phyloP scores from a whole-genome alignment of 768 basidiomycete species.

The Tubosaeta sp. region DNA sequence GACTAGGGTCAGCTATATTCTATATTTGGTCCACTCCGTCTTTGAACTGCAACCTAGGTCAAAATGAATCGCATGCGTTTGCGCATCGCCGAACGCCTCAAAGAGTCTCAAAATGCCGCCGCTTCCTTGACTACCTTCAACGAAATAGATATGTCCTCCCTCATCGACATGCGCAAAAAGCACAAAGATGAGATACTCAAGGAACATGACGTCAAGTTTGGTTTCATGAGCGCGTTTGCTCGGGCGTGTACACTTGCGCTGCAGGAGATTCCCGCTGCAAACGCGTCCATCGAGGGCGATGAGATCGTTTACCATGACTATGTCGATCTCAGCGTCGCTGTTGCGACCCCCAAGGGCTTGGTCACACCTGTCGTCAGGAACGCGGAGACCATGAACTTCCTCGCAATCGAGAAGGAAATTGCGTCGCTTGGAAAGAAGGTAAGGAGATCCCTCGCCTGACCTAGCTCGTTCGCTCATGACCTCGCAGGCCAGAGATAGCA shows the following conservation, averaged over 20 bases:
- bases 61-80: slow-evolving; percentile 99
- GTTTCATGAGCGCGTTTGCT: slow-evolving; percentile 97
- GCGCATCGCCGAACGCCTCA: slow-evolving; percentile 95
- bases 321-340: slow-evolving; percentile 92
- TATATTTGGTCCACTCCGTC: neutral
- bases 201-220: slow-evolving; percentile 91
- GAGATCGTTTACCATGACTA: slow-evolving; percentile 91
- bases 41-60: slow-evolving; percentile 45
- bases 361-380: slow-evolving; percentile 96
- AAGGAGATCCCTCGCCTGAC: slow-evolving; percentile 6
- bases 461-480: slow-evolving; percentile 4
- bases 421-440: slow-evolving; percentile 87
- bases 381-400: slow-evolving; percentile 77
- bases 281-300: slow-evolving; percentile 92
- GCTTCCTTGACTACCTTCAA: slow-evolving; percentile 98
- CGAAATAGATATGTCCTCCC: slow-evolving; percentile 97
- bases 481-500: slow-evolving; percentile 76
- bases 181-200: slow-evolving; percentile 93
- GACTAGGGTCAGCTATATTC: slow-evolving; percentile 60
- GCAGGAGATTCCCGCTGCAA: slow-evolving; percentile 89
- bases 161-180: slow-evolving; percentile 88
- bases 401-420: slow-evolving; percentile 94
- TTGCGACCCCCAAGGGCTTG: slow-evolving; percentile 95
- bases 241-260: slow-evolving; percentile 80
- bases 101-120: slow-evolving; percentile 96